These are phyloP conservation scores for Spathaspora gorwiae DNA, from an alignment of 805 yeast genomes.

Conservation along the genomic window DNA sequence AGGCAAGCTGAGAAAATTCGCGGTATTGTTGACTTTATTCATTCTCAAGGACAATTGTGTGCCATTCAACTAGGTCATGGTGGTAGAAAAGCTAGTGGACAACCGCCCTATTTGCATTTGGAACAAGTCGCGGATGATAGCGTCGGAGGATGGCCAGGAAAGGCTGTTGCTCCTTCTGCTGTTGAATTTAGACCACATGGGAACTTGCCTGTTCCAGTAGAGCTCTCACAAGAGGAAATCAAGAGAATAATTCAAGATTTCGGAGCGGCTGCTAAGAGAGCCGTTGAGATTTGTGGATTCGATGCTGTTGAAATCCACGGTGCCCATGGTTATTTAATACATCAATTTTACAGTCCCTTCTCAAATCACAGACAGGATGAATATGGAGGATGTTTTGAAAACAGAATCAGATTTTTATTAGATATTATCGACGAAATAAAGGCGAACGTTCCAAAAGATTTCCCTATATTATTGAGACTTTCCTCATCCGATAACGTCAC, in stretches of 20 bases:
- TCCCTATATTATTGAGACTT: constrained; percentile 45
- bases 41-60: constrained; percentile 37
- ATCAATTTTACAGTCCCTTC: constrained; percentile 41
- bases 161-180: constrained; percentile 45
- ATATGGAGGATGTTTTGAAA: constrained; percentile 60
- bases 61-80: constrained; percentile 55
- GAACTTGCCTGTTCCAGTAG: constrained; percentile 31
- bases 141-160: constrained; percentile 40
- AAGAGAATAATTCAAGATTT: constrained; percentile 34
- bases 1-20: constrained; percentile 40
- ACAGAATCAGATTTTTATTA: constrained; percentile 45
- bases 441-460: constrained; percentile 29
- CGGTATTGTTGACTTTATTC: constrained; percentile 40
- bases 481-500: constrained; percentile 41
- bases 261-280: constrained; percentile 43
- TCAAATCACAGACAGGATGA: constrained; percentile 53
- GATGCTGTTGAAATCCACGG: constrained; percentile 64
- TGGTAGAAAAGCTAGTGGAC: constrained; percentile 44
- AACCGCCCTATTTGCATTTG: constrained; percentile 23
- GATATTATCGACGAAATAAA: constrained; percentile 43
- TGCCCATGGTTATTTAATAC: constrained; percentile 57
- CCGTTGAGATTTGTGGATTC: constrained; percentile 46
- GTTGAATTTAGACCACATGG: constrained; percentile 23
- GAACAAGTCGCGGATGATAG: constrained; percentile 24
- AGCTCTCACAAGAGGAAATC: constrained; percentile 39